phyloP scores from a whole-genome alignment of 495 filamentous ascomycete species.

The Xylaria flabelliformis region DNA sequence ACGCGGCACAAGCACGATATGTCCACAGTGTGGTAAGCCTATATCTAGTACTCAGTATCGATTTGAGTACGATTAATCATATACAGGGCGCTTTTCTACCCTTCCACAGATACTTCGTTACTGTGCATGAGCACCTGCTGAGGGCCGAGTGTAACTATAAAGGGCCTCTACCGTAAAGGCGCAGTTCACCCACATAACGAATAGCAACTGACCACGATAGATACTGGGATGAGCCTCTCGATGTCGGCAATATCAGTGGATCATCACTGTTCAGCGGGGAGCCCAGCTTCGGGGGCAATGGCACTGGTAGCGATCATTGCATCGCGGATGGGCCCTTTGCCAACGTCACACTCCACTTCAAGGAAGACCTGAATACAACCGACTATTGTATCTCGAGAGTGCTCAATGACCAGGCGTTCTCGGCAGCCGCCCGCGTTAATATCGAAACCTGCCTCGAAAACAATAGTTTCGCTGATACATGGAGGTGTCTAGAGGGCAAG shows the following conservation, averaged over 20 bases:
- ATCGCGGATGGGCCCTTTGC: constrained; percentile 54
- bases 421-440: constrained; percentile 20
- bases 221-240: constrained; percentile 55
- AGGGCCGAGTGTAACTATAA: constrained; percentile 52
- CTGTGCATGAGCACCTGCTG: constrained; percentile 52
- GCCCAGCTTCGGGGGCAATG: constrained; percentile 54
- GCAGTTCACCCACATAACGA: constrained; percentile 28
- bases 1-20: constrained; percentile 40
- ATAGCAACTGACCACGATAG: constrained; percentile 26
- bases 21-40: constrained; percentile 43
- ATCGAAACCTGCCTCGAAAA: constrained; percentile 43
- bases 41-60: background rate
- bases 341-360: constrained; percentile 47
- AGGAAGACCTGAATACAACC: constrained; percentile 27
- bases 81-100: constrained; percentile 50
- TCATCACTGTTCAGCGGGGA: constrained; percentile 44
- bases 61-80: background rate
- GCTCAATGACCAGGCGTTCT: constrained; percentile 41
- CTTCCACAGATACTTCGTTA: constrained; percentile 58
- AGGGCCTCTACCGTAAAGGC: constrained; percentile 53
- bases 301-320: constrained; percentile 39
- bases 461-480: constrained; percentile 37
- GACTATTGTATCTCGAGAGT: constrained; percentile 47
- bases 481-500: constrained; percentile 47
- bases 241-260: constrained; percentile 45